Evolutionary conservation across 2,329 filamentous ascomycete species (phyloP), one percentile per base, ranked within the genome.

Genomic region (Monilinia aucupariae): DNA sequence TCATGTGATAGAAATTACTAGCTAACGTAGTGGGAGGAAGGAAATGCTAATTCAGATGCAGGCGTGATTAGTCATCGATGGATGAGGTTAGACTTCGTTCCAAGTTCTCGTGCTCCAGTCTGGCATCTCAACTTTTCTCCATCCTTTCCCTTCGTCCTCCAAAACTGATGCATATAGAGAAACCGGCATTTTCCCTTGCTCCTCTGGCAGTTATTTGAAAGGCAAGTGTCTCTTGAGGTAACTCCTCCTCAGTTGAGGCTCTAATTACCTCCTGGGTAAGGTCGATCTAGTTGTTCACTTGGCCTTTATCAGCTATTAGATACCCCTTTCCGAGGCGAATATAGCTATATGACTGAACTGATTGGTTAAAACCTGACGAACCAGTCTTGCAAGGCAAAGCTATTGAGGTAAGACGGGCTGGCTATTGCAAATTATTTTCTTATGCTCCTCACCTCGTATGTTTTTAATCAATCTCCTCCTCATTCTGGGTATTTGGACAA

Each of bases 361-460:
- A 37, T 45, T 39, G n/a, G 34, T 39, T 22, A 47, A 61, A 61
- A 54, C 49, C 27, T 47, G 15, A 41, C 59, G 17, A 61, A 39
- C 55, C n/a, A 37, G 30, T n/a, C 30, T 20, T 55, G 2, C 9
- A 17, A 45, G 39, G 22, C 49, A 37, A 27, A 27, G 13, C 15
- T 43, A 43, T 43, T 43, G n/a, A n/a, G n/a, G 43, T 47, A 47
- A n/a, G 30, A 49, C n/a, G 30, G 30, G 30, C 32, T 48, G 30
- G 12, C 20, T 25, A 37, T 41, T 49, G 22, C 15, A 59, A 17
- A 49, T 27, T 10, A 34, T 37, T 47, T 49, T 20, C 17, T 45
- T 55, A 20, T 39, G 17, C 34, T 41, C 15, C 22, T 8, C 7
- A 10, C 9, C 20, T 48, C 54, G 41, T 58, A 45, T 48, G 20